phyloP scores from a whole-genome alignment of 2,329 filamentous ascomycete species.

The Talaromyces sp. region DNA sequence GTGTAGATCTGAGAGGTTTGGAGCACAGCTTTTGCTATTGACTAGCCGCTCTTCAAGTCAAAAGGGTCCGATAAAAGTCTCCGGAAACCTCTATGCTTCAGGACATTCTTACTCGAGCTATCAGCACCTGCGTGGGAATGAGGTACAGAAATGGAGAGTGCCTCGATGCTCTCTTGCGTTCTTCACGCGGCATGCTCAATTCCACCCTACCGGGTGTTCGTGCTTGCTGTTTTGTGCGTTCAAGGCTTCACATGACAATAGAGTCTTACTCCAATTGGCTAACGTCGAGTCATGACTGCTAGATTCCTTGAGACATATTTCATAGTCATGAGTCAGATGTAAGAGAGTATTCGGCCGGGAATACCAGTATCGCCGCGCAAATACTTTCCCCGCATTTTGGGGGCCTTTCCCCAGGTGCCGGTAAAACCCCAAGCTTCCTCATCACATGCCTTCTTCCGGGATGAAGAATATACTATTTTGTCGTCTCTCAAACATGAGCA shows the following conservation, averaged over 20 bases:
- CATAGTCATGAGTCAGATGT: not conserved
- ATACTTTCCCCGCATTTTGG: constrained; percentile 8
- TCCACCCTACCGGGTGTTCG: not conserved
- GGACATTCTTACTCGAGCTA: not conserved
- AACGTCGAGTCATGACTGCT: not conserved
- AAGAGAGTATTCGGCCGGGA: not conserved
- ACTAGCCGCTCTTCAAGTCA: not conserved
- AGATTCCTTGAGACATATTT: not conserved
- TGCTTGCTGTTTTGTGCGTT: not conserved
- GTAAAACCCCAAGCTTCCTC: not conserved
- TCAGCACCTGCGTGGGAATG: not conserved
- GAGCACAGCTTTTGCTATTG: not conserved
- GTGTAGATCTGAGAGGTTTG: not conserved
- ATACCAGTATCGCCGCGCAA: constrained; percentile 1
- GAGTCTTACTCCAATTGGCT: not conserved
- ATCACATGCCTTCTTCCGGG: not conserved
- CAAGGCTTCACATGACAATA: not conserved
- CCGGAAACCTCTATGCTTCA: not conserved
- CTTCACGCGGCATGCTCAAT: not conserved
- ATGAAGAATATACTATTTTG: not conserved
- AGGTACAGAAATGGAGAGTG: too few relatives aligned
- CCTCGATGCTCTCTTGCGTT: not conserved
- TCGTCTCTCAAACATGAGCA: not conserved
- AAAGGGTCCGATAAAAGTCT: not conserved
- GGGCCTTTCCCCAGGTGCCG: not conserved